Evolutionary conservation across 352 stramenopile species (phyloP), one percentile per base, ranked within the genome.

Genomic region (Salisapilia sapeloensis): DNA sequence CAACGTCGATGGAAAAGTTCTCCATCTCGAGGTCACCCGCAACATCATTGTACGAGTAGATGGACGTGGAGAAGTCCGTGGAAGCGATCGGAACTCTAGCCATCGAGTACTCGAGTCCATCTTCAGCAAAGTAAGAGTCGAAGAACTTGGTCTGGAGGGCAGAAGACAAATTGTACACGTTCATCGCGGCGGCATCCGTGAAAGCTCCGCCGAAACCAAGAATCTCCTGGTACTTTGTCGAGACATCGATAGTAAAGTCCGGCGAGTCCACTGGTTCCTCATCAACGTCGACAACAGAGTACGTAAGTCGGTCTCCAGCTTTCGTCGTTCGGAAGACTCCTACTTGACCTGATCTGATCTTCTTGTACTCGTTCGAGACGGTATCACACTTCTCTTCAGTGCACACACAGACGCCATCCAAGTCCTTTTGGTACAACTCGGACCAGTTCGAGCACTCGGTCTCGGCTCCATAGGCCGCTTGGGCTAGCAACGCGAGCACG

Each of bases 141-240:
- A 92, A 34, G 21, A 90, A 38, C 22, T 65, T 44, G 14, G 81
- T 44, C 33, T 92, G 75, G 4, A 87, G 41, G 6, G 38, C 48
- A 1, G 48, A 32, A 4, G 54, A 41, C 28, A 93, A 50, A 40
- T 63, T 46, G 37, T 77, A 64, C 27, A 92, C 49, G 35, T 91
- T 89, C 39, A 87, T 75, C 14, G 76, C 56, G 23, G 76, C 59
- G 2, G 75, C 45, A 37, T 94, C 81, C 6, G 80, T 94, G 57
- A 94, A 94, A 15, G 81, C 76, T 12, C 78, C 81, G 7, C 81
- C 81, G 40, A 94, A 94, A 9, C 81, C 81, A 18, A 77, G 56
- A 27, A 94, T 90, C 39, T 72, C 54, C 48, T 93, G 65, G 56
- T 64, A 81, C 34, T 44, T 75, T 18, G 48, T 54, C 0, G 33